These are phyloP conservation scores for Sporisorium sorghi DNA, from an alignment of 1,284 basidiomycete genomes.

Conservation along the genomic window DNA sequence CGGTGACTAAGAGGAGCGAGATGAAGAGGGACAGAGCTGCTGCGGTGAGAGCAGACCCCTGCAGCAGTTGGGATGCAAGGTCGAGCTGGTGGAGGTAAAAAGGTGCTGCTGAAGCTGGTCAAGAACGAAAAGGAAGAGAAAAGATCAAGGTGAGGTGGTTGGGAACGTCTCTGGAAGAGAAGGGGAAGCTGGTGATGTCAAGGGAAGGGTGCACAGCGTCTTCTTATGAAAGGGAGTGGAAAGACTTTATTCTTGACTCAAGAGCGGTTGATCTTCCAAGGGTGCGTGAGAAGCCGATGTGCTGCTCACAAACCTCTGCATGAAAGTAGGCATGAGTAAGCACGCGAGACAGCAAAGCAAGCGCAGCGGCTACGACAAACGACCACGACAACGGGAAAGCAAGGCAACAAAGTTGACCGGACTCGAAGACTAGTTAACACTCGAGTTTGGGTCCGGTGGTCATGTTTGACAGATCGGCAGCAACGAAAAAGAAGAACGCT, in stretches of 20 bases:
- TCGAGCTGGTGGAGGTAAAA: background rate
- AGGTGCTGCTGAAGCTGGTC: background rate
- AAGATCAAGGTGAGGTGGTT: background rate
- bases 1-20: background rate
- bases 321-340: too few relatives aligned
- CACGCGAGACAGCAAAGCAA: too few relatives aligned
- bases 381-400: background rate
- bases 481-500: background rate
- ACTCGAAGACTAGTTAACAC: background rate
- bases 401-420: conserved; percentile 2
- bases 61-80: background rate
- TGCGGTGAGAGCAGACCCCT: background rate
- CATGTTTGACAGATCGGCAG: conserved; percentile 12
- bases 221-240: background rate
- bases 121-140: background rate
- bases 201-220: background rate
- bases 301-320: too few relatives aligned
- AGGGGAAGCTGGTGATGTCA: background rate
- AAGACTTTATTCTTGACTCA: background rate
- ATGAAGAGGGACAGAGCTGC: background rate
- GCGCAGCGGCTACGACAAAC: background rate
- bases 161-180: background rate
- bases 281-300: background rate
- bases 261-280: background rate
- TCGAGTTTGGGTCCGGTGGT: background rate